Conservation (phyloP, 306 rosid species). For the Hippophae rhamnoides region DNA sequence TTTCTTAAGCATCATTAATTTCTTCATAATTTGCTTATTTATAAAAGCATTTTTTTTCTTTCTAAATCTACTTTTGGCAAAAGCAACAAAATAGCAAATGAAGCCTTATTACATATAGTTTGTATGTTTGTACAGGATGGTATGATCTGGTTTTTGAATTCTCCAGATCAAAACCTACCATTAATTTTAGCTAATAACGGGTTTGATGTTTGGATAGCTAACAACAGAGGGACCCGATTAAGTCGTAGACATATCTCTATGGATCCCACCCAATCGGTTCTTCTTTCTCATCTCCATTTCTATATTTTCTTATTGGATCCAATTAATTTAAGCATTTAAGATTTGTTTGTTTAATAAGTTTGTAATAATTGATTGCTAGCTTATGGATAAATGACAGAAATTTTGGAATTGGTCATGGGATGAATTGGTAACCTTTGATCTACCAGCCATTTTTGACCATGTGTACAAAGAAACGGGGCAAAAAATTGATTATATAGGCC, state of each 20-base stretch:
- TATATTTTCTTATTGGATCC: too few species aligned
- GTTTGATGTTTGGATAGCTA: slow-evolving; percentile 80
- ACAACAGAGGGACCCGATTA: slow-evolving; percentile 74
- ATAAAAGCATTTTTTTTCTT: too few species aligned
- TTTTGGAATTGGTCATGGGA: slow-evolving; percentile 92
- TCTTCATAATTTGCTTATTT: too few species aligned
- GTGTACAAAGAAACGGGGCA: slow-evolving; percentile 56
- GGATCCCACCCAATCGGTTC: slow-evolving; percentile 30
- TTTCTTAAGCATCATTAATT: background rate
- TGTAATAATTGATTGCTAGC: background rate
- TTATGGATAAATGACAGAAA: slow-evolving; percentile 29
- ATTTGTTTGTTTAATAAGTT: background rate
- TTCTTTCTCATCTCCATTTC: background rate
- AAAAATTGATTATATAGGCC: slow-evolving; percentile 78
- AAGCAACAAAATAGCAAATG: too few species aligned
- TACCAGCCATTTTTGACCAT: slow-evolving; percentile 67
- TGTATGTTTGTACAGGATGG: slow-evolving; percentile 52
- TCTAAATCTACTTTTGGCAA: too few species aligned
- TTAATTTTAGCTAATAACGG: slow-evolving; percentile 70
- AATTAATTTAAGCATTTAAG: background rate
- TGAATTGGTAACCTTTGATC: slow-evolving; percentile 56
- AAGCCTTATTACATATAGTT: background rate
- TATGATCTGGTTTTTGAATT: slow-evolving; percentile 56
- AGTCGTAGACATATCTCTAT: slow-evolving; percentile 55
- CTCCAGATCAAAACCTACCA: slow-evolving; percentile 66